phyloP scores from a whole-genome alignment of 2,329 filamentous ascomycete genomes.

The Penicillium capsulatum region DNA sequence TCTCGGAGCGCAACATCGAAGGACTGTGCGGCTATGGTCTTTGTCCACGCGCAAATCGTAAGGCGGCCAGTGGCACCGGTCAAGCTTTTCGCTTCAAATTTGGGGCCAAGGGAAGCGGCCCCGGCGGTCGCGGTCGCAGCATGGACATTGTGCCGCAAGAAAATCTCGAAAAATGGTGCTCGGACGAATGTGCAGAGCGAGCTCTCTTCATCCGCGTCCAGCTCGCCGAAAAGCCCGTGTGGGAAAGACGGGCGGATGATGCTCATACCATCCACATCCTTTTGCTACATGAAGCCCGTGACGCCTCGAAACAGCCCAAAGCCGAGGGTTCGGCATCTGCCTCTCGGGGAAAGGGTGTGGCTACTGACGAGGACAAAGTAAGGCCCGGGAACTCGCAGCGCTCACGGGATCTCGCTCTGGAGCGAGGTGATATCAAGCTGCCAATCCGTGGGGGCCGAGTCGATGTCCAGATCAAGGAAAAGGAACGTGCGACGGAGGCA shows the following conservation, averaged over 20 bases:
- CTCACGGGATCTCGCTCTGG: slow-evolving; percentile 32
- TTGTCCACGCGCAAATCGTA: slow-evolving; percentile 63
- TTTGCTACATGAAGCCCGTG: slow-evolving; percentile 59
- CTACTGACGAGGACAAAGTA: slow-evolving; percentile 21
- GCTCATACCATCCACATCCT: slow-evolving; percentile 53
- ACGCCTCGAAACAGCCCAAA: slow-evolving; percentile 16
- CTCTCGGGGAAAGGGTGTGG: slow-evolving; percentile 25
- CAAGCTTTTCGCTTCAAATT: slow-evolving; percentile 66
- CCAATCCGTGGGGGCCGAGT: slow-evolving; percentile 29
- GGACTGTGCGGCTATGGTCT: slow-evolving; percentile 78
- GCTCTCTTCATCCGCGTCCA: slow-evolving; percentile 87
- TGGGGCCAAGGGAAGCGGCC: slow-evolving; percentile 49
- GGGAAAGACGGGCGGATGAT: slow-evolving; percentile 63
- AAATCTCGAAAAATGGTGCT: slow-evolving; percentile 84
- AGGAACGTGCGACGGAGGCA: slow-evolving; percentile 16
- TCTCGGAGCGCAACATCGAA: slow-evolving; percentile 83
- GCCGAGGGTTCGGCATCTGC: slow-evolving; percentile 16
- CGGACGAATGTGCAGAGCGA: slow-evolving; percentile 68
- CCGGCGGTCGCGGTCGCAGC: slow-evolving; percentile 48
- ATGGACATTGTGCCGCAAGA: slow-evolving; percentile 64
- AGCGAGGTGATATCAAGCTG: slow-evolving; percentile 32
- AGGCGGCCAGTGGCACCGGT: slow-evolving; percentile 46
- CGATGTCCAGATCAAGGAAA: slow-evolving; percentile 34
- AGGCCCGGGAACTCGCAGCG: slow-evolving; percentile 23
- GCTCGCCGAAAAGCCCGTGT: slow-evolving; percentile 76